Evolutionary conservation across 2,329 filamentous ascomycete genomes (phyloP).

Genomic region (Davidsoniella neocaledoniae): DNA sequence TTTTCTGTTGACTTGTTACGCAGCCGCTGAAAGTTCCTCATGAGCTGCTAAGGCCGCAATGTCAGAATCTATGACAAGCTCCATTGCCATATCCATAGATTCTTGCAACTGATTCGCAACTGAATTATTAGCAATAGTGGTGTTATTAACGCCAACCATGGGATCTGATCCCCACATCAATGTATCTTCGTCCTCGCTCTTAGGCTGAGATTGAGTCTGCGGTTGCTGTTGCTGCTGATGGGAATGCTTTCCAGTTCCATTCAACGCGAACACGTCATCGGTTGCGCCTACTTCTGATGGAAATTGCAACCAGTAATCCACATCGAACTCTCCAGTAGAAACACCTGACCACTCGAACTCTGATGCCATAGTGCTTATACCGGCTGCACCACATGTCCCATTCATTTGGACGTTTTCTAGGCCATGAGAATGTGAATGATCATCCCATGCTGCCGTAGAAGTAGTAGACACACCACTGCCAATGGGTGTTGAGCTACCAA

Average conservation of each 20-base stretch:
- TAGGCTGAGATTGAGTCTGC: neutral
- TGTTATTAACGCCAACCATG: neutral
- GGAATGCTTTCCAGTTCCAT: neutral
- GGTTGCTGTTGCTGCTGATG: neutral
- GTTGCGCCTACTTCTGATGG: slow-evolving; percentile 29
- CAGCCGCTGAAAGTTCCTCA: too few species aligned
- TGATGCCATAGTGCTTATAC: slow-evolving; percentile 19
- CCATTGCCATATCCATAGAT: too few species aligned
- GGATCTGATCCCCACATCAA: slow-evolving; percentile 10
- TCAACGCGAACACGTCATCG: slow-evolving; percentile 20
- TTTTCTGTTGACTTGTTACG: too few species aligned
- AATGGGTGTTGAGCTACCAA: slow-evolving; percentile 27
- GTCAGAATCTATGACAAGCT: too few species aligned
- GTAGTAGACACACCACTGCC: slow-evolving; percentile 20
- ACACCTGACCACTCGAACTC: slow-evolving; percentile 39
- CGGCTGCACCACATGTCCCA: slow-evolving; percentile 13
- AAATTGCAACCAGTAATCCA: slow-evolving; percentile 43
- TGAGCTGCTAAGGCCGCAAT: too few species aligned
- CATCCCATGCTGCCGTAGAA: slow-evolving; percentile 20
- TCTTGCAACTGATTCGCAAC: too few species aligned
- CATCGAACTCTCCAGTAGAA: slow-evolving; percentile 36
- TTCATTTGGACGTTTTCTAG: slow-evolving; percentile 24
- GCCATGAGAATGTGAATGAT: slow-evolving; percentile 21
- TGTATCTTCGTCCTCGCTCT: neutral
- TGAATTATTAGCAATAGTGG: too few species aligned